Evolutionary conservation across 2,329 filamentous ascomycete species (phyloP), one percentile per base, ranked within the genome.

Genomic region (Aspergillus sojae): DNA sequence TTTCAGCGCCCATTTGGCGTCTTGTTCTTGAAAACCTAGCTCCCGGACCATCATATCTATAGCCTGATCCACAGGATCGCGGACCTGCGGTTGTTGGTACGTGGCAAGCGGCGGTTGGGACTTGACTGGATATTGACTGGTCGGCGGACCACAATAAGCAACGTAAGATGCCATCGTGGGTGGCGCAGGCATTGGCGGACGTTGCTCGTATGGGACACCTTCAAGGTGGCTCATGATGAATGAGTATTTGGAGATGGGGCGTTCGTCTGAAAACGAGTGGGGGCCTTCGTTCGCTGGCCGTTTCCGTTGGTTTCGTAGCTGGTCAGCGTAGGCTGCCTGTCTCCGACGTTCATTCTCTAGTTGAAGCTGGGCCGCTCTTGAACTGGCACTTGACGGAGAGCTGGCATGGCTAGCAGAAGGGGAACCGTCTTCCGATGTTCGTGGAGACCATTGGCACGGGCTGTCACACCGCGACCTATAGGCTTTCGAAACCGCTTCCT

Each of bases 401-500:
- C 34, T 21, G 26, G 16, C 39, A 21, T 60, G 39, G 45, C 63
- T 46, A 16, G 60, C 60, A 12, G 64, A 61, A 28, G 59, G 60
- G 30, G 64, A 69, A 53, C 61, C 63, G 32, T 64, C 48, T 23
- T 61, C 63, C n/a, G 67, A 59, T 5, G 57, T 43, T 41, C 48
- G 52, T 2, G 50, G 56, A 16, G 53, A 54, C 26, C 45, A 50
- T 21, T 57, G 50, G 21, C 60, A 61, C 7, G 65, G 45, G 26
- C 45, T 53, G 3, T 65, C 67, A 63, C 70, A 71, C 57, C 73
- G 72, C 45, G 78, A 83, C 71, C 87, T 84, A 72, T 89, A 89
- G 23, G 87, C 81, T 26, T 85, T 84, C 1, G 85, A 82, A 36
- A 88, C 81, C 1, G 87, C 86, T 71, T 88, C 85, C 62, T 86